Conservation (phyloP, 2,329 filamentous ascomycete species). For the Cladosporium velox region DNA sequence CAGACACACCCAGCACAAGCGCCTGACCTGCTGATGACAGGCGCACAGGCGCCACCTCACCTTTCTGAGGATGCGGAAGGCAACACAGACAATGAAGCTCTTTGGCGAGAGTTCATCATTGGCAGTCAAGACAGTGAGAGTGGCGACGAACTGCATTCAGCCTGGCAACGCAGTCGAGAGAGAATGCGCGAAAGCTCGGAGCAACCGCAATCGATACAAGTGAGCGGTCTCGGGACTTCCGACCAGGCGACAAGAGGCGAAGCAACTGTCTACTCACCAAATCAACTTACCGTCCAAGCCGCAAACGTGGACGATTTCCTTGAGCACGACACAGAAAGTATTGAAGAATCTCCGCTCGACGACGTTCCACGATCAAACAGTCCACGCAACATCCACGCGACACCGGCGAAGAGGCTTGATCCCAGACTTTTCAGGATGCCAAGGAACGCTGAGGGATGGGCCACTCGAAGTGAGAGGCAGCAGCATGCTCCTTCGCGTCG, state of each 20-base stretch:
- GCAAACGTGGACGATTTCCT: not conserved
- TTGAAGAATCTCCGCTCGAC: not conserved
- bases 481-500: not conserved
- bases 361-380: not conserved
- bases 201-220: slow-evolving; percentile 21
- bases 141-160: slow-evolving; percentile 7
- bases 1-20: not conserved
- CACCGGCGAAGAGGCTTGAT: not conserved
- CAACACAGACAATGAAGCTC: slow-evolving; percentile 23
- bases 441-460: not conserved
- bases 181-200: not conserved
- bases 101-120: slow-evolving; percentile 32
- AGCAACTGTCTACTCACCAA: not conserved
- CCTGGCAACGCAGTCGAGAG: slow-evolving; percentile 10
- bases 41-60: not conserved
- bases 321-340: not conserved
- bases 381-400: not conserved
- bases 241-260: slow-evolving; percentile 21
- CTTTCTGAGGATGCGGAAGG: not conserved
- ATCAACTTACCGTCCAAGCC: not conserved
- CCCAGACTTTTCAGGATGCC: not conserved
- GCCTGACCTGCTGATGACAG: not conserved
- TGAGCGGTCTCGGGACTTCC: slow-evolving; percentile 24
- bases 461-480: not conserved
- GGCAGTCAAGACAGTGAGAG: slow-evolving; percentile 26